A percentile compares a stretch with the other conserved stretches of the same genome.
Conservation (phyloP, 495 filamentous ascomycete species). For the Sordaria brevicollis region DNA sequence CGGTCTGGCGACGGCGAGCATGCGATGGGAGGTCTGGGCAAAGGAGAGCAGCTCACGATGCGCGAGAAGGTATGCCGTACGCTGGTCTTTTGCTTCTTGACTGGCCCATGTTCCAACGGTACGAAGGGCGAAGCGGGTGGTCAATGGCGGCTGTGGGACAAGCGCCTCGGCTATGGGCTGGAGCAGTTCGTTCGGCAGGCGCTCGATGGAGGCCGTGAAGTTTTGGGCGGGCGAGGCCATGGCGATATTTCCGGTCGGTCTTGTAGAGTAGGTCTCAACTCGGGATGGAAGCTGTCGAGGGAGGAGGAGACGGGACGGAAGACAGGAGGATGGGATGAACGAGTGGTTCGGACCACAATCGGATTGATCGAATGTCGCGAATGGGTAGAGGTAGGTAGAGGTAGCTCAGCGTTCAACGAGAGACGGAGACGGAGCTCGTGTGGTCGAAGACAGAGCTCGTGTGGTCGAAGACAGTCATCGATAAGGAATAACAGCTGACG, state of each 20-base stretch:
- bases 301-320: not conserved
- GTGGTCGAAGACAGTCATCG: not conserved
- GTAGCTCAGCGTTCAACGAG: not conserved
- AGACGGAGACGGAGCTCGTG: not conserved
- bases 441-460: not conserved
- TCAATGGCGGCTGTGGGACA: slow-evolving; percentile 13
- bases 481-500: not conserved
- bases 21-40: slow-evolving; percentile 20
- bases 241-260: not conserved
- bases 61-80: slow-evolving; percentile 15
- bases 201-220: slow-evolving; percentile 8
- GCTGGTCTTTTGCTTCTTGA: slow-evolving; percentile 20
- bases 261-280: not conserved
- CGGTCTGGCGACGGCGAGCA: slow-evolving; percentile 21
- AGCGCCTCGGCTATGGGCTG: slow-evolving; percentile 19
- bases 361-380: not conserved
- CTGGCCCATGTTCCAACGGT: slow-evolving; percentile 22
- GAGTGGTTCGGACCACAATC: not conserved
- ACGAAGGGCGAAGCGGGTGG: slow-evolving; percentile 22
- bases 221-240: not conserved
- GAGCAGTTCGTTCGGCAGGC: slow-evolving; percentile 20
- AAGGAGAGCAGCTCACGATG: slow-evolving; percentile 16
- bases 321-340: not conserved
- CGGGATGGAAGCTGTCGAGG: not conserved
- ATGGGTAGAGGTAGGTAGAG: too few species aligned